Percentiles rank a stretch among this genome's conserved stretches.
Conservation (phyloP, 2,329 filamentous ascomycete species). For the Ceratocystiopsis brevicomis region DNA sequence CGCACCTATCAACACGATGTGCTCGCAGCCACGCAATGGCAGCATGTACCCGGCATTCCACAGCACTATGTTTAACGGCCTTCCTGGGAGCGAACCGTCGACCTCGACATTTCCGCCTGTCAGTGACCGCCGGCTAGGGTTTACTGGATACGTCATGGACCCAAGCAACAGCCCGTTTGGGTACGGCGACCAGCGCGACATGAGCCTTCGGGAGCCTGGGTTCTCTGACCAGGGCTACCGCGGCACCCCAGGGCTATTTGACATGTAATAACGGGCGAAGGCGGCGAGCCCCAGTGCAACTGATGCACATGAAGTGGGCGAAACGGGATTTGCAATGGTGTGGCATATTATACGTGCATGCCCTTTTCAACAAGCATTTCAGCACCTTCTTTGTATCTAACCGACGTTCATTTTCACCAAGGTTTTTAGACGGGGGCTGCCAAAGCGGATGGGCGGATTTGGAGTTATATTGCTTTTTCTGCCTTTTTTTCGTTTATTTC, state of each 20-base stretch:
- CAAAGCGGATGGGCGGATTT: background rate
- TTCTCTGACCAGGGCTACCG: conserved; percentile 2
- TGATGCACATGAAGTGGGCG: too few species aligned
- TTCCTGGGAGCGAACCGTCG: conserved; percentile 9
- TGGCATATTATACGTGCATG: background rate
- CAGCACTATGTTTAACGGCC: conserved; percentile 2
- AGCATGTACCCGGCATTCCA: conserved; percentile 14
- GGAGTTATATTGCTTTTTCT: background rate
- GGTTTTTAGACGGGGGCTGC: too few species aligned
- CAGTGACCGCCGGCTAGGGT: conserved; percentile 11
- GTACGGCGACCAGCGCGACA: conserved; percentile 4
- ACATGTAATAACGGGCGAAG: conserved; percentile 2
- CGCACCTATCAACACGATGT: conserved; percentile 1
- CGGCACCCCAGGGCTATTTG: conserved; percentile 3
- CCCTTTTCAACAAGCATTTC: background rate
- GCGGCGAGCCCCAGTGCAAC: too few species aligned
- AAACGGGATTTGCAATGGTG: background rate
- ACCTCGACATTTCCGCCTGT: conserved; percentile 12
- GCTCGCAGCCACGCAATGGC: conserved; percentile 3
- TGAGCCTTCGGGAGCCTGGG: conserved; percentile 1
- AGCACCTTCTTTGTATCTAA: too few species aligned
- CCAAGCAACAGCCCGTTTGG: conserved; percentile 5
- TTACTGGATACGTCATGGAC: conserved; percentile 4
- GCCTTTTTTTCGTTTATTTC: background rate
- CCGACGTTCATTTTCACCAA: too few species aligned